Evolutionary conservation across 2,329 filamentous ascomycete genomes (phyloP), one percentile per base, ranked within the genome.

Genomic region (Aspergillus sp.): DNA sequence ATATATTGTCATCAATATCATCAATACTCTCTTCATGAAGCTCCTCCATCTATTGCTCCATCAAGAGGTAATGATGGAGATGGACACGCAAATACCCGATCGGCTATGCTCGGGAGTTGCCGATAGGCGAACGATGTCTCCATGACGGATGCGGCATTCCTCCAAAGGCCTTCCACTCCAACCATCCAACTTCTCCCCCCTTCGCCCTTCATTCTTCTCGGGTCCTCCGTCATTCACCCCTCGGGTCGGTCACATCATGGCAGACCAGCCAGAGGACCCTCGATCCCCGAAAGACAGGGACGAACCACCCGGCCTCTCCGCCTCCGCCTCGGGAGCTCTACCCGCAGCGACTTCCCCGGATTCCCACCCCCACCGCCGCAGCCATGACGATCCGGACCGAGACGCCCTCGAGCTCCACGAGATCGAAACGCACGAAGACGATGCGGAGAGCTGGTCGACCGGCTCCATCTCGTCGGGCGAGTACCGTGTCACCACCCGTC

Each of bases 391-490:
- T 20, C 41, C 23, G 31, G 45, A 58, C 11, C 49, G 49, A 5
- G 64, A 69, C 41, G 58, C 57, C 2, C 49, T 69, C 9, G 67
- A 70, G 49, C 59, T 71, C 5, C 63, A 64, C 11, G 50, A 64
- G 14, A 68, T 71, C 14, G 62, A 65, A 42, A 70, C 68, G 2
- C 63, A 56, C 19, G 62, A 62, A 14, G 64, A 65, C 17, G 46
- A 56, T 16, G 61, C 61, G 13, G 64, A 65, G 19, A 45, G 53
- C 25, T 64, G 60, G 9, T 62, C 65, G 0, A 50, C 51, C 1
- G 57, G 54, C 0, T 72, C 71, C 1, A 58, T 67, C 9, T 72
- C 71, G 0, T 71, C 70, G 0, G 67, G 64, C 0, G 71, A 73
- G 45, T 65, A 64, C 45, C 65, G 64, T 4, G 32, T 65, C 19